phyloP scores from a whole-genome alignment of 768 basidiomycete genomes.

The Lactifluus subvellereus region DNA sequence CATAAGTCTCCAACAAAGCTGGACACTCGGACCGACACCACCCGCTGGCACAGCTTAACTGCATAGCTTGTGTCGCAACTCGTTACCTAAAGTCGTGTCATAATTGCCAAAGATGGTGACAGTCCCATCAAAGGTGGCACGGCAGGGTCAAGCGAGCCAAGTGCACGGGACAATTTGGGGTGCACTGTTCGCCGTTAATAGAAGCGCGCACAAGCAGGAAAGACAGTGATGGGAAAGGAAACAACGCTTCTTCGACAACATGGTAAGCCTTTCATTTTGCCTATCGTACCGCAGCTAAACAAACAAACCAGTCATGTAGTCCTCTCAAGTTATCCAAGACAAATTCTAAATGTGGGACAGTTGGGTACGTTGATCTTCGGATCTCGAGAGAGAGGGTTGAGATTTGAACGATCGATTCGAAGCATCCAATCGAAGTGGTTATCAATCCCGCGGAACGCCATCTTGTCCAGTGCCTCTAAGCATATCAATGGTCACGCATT shows the following conservation, averaged over 20 bases:
- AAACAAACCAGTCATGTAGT: neutral
- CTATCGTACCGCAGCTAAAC: neutral
- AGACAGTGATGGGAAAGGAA: neutral
- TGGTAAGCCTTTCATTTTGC: neutral
- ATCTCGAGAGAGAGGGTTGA: neutral
- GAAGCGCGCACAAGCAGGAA: neutral
- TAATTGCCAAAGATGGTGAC: neutral
- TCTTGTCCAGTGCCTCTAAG: neutral
- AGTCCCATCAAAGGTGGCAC: neutral
- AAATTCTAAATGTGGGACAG: neutral
- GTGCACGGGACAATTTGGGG: neutral
- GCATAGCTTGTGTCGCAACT: too few relatives aligned
- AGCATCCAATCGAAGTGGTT: neutral
- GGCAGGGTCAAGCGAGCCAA: neutral
- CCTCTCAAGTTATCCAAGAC: neutral
- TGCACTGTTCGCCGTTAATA: neutral
- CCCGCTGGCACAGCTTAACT: too few relatives aligned
- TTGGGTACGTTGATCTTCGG: neutral
- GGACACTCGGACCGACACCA: too few relatives aligned
- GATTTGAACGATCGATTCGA: neutral
- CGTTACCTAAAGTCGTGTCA: neutral
- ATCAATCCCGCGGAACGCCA: conserved; percentile 1
- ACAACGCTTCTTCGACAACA: conserved; percentile 6
- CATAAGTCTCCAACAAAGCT: neutral
- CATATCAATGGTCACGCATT: neutral